Conservation (phyloP, 2,329 filamentous ascomycete species). For the Fusarium sororula region DNA sequence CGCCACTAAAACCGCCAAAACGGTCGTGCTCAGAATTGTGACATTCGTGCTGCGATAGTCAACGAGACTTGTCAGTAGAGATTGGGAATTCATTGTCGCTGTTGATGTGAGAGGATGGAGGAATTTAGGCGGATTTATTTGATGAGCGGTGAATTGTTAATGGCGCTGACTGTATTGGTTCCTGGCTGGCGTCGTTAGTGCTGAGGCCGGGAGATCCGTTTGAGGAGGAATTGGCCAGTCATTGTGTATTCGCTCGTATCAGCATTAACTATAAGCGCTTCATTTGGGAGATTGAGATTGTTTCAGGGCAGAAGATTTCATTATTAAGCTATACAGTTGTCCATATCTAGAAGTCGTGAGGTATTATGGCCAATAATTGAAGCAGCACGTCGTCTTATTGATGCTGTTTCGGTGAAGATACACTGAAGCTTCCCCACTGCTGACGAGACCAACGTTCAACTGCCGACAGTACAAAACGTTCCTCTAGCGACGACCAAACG, state of each 20-base stretch:
- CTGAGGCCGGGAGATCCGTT: not conserved
- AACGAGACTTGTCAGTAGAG: not conserved
- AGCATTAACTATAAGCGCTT: not conserved
- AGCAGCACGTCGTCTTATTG: not conserved
- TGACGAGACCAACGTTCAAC: not conserved
- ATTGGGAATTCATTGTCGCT: not conserved
- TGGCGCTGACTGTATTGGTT: not conserved
- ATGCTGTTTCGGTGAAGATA: not conserved
- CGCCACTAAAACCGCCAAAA: constrained; percentile 13
- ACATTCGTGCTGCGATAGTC: constrained; percentile 1
- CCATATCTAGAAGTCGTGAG: fast-evolving
- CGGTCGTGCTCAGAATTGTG: constrained; percentile 47
- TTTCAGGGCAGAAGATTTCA: fast-evolving
- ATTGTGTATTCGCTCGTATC: not conserved
- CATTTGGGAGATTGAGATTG: fast-evolving
- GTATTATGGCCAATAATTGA: no score
- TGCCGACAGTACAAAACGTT: not conserved
- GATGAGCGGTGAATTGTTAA: not conserved
- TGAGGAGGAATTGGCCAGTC: not conserved
- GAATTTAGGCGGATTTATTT: not conserved
- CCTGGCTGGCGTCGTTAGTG: not conserved
- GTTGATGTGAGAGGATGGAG: not conserved
- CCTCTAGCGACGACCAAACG: not conserved
- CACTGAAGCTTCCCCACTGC: not conserved
- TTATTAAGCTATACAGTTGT: fast-evolving